A percentile compares a stretch with the other conserved stretches of the same genome.
Conservation (phyloP, 208 protist genomes). For the Trypanosoma caninum region DNA sequence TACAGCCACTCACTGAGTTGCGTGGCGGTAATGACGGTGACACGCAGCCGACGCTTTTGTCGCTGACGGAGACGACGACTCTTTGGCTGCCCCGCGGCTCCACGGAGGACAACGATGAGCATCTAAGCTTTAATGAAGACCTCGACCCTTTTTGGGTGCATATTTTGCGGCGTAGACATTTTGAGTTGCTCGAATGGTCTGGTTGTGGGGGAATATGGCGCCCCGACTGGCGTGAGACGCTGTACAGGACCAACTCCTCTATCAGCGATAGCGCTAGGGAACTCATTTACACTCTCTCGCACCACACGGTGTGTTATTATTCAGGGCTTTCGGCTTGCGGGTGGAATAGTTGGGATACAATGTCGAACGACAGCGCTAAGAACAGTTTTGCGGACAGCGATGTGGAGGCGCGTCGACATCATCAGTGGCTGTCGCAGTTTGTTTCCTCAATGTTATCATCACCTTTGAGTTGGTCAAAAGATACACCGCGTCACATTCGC, state of each 20-base stretch:
- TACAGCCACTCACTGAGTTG: slow-evolving; percentile 46
- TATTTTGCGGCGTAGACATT: slow-evolving; percentile 43
- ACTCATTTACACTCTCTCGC: slow-evolving; percentile 52
- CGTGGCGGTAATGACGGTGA: slow-evolving; percentile 34
- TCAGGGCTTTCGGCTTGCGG: slow-evolving; percentile 75
- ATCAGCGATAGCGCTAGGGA: slow-evolving; percentile 14
- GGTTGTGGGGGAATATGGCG: slow-evolving; percentile 77
- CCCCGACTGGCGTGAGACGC: slow-evolving; percentile 44
- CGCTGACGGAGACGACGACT: slow-evolving; percentile 35
- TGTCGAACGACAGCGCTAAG: slow-evolving; percentile 4
- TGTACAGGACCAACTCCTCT: slow-evolving; percentile 5
- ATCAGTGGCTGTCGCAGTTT: slow-evolving; percentile 77
- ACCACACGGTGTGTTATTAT: slow-evolving; percentile 65
- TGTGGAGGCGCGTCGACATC: slow-evolving; percentile 2
- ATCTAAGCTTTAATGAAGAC: slow-evolving; percentile 58
- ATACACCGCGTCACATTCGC: slow-evolving; percentile 61
- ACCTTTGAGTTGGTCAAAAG: slow-evolving; percentile 62
- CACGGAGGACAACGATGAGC: slow-evolving; percentile 22
- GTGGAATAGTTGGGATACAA: slow-evolving; percentile 18
- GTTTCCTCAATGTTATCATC: slow-evolving; percentile 78
- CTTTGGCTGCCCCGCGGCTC: slow-evolving; percentile 25
- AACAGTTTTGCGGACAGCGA: background rate
- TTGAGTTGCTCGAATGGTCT: slow-evolving; percentile 65
- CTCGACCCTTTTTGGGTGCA: slow-evolving; percentile 80
- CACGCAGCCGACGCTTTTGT: slow-evolving; percentile 45